Evolutionary conservation across 208 protist genomes (phyloP).

Genomic region (Wallacemonas sp.): DNA sequence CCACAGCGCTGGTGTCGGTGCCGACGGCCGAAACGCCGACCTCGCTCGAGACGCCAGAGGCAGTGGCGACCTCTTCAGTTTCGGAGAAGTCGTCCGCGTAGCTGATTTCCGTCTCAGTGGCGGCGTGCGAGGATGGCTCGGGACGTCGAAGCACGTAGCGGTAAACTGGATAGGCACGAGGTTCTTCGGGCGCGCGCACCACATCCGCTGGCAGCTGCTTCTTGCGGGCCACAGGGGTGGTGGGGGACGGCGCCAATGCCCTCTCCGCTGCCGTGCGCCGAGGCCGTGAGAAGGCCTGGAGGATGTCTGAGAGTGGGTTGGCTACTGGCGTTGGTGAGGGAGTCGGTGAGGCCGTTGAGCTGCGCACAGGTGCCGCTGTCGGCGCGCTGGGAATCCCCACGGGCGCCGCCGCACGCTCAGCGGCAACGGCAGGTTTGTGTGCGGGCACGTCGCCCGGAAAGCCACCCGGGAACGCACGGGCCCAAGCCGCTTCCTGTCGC

Average conservation of each 20-base stretch:
- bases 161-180: slow-evolving; percentile 41
- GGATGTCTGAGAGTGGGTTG: slow-evolving; percentile 34
- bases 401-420: not conserved
- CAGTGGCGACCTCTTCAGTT: not conserved
- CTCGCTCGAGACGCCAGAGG: not conserved
- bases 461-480: slow-evolving; percentile 19
- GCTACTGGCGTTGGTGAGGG: slow-evolving; percentile 5
- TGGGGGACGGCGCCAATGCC: not conserved
- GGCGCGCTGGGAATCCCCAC: not conserved
- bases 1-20: not conserved
- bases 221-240: slow-evolving; percentile 2
- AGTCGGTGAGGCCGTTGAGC: not conserved
- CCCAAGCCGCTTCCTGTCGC: slow-evolving; percentile 20
- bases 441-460: not conserved
- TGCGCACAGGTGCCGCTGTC: not conserved
- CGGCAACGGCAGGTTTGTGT: too few relatives aligned
- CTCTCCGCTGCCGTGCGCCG: not conserved
- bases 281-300: slow-evolving; percentile 51
- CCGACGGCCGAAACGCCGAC: not conserved
- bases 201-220: slow-evolving; percentile 27
- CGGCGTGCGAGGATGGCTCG: not conserved
- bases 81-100: slow-evolving; percentile 16
- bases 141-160: slow-evolving; percentile 33
- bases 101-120: not conserved
- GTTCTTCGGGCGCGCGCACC: slow-evolving; percentile 29